Evolutionary conservation across 257 asterid genomes (phyloP), one percentile per base, ranked within the genome.

Genomic region (Rubia yunnanensis): DNA sequence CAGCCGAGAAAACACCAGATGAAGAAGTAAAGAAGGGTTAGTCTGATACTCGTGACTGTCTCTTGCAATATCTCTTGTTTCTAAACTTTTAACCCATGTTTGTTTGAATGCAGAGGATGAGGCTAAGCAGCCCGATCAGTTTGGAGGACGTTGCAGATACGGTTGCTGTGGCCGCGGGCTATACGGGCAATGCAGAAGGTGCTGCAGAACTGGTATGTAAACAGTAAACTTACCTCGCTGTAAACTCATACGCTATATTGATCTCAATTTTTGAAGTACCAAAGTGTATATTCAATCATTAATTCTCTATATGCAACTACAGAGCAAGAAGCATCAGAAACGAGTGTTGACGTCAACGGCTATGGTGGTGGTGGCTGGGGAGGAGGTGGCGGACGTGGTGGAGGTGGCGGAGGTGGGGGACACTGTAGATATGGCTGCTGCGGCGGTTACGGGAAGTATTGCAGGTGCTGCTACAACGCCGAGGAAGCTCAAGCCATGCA

Each of bases 381-480:
- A 18, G 30, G 28, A 14, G 32, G 59, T 10, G 59, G 59, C 1
- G 31, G 59, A 5, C 48, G 64, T 0, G 58, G 74, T 1, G 56
- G 56, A 7, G 26, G 24, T 20, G 55, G 55, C 6, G 56, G 56
- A 4, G 13, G 57, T 1, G 59, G 73, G 14, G 69, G 69, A 4
- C 70, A 64, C 13, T 64, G 70, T 15, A 64, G 65, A 22, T 64
- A 56, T 14, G 58, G 70, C 22, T 64, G 66, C 52, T 65, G 75
- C 34, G 70, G 65, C 4, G 59, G 70, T 13, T 7, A 34, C 4
- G 67, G 71, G 2, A 20, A 27, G 17, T 26, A 50, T 39, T 72
- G 70, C 34, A 20, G 48, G 26, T 71, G 76, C 71, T 72, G 67
- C 63, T 53, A 44, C 61, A 65, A 15, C 30, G 18, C 48, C 23